Base-by-base conservation (phyloP, 164 flowering plant genomes). In the Houttuynia cordata region DNA sequence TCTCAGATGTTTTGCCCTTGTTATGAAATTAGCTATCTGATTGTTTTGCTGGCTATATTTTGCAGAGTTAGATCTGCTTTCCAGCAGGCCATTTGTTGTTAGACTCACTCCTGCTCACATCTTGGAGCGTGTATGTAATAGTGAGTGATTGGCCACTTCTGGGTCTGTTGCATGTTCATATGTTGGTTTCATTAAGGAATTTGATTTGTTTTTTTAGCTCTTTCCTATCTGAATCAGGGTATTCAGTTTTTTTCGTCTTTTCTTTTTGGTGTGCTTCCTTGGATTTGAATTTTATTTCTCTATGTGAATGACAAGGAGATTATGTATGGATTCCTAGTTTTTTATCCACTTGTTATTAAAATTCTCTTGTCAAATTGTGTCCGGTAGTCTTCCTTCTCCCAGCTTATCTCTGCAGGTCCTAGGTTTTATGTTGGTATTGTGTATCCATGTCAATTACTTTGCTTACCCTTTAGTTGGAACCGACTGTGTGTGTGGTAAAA, bases 1-100 rank as follows among this genome's bases (percentile, higher is more conserved):
- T 3, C 24, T 17, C 15, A 23, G 34, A 17, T 24, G 30, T 23
- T 54, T 6, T 54, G 23, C 34, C 23, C 34, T 54, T 24, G 57
- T 15, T 54, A 24, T 12, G 30, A 23, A 19, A 24, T 9, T 54
- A 30, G 34, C 57, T 23, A 3, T 30, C 57, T 54, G 57, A 54
- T 54, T 24, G 34, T 54, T 34, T 54, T 54, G 57, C 57, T 54
- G 57, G 57, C 57, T 54, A 24, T 54, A 34, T 54, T 54, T 54
- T 23, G 34, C 57, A 54, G 57, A 54, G 57, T 24, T 23, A 45
- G 49, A 23, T 54, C 57, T 54, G 57, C 57, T 30, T 24, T 54
- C 30, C 57, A 54, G 30, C 57, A 23, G 57, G 57, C 34, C 57
- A 54, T 54, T 30, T 34, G 7, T 19, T 54, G 30, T 54, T 30